phyloP scores from a whole-genome alignment of 495 filamentous ascomycete genomes.

The Niebla homalea region DNA sequence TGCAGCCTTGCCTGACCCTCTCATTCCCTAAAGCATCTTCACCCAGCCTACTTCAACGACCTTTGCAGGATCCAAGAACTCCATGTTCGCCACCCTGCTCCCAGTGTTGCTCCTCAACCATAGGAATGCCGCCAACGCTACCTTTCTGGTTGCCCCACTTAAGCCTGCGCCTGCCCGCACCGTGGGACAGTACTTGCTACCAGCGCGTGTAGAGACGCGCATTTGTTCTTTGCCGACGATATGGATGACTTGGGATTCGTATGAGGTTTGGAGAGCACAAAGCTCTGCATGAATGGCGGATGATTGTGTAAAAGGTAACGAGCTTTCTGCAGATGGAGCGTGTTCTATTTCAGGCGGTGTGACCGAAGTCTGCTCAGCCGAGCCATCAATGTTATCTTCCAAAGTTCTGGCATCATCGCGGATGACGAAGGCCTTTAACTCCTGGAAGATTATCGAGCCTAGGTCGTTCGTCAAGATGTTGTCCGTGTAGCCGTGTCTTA shows the following conservation, averaged over 20 bases:
- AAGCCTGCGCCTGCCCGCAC: neutral
- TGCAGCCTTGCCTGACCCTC: too few relatives aligned
- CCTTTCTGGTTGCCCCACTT: slow-evolving; percentile 30
- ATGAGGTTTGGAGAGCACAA: slow-evolving; percentile 41
- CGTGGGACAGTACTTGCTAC: neutral
- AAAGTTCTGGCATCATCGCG: slow-evolving; percentile 14
- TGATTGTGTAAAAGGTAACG: neutral
- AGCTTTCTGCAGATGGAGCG: neutral
- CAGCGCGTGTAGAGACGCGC: slow-evolving; percentile 26
- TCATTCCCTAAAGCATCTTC: too few relatives aligned
- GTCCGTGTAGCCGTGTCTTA: slow-evolving; percentile 60
- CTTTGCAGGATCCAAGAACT: slow-evolving; percentile 42
- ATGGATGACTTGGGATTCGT: slow-evolving; percentile 49
- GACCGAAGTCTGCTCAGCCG: neutral
- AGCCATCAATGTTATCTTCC: neutral
- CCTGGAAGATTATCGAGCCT: slow-evolving; percentile 42
- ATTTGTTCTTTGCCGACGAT: slow-evolving; percentile 64
- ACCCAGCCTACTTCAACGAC: slow-evolving; percentile 60
- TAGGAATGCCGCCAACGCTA: slow-evolving; percentile 43
- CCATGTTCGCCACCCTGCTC: slow-evolving; percentile 46
- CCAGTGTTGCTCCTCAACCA: slow-evolving; percentile 60
- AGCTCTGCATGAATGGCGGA: slow-evolving; percentile 13
- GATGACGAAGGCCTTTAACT: slow-evolving; percentile 41
- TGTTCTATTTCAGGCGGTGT: neutral
- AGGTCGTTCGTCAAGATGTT: slow-evolving; percentile 50